These are phyloP conservation scores for Suillus paluster DNA, from an alignment of 768 basidiomycete genomes.

Conservation along the genomic window DNA sequence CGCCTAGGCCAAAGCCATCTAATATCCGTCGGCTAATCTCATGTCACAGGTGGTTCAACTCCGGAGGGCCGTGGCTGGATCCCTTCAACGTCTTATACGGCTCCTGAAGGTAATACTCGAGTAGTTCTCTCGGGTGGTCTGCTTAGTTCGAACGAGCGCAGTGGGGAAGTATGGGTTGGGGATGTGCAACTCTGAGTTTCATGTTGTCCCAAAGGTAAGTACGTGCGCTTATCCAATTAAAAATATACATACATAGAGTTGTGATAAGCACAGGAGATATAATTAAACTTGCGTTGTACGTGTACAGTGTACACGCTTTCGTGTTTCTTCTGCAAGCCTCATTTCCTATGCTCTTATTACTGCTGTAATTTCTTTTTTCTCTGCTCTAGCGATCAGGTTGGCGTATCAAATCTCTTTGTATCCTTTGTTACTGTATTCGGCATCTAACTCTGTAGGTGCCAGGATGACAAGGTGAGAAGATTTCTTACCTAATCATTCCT, in stretches of 20 bases:
- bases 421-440: too few relatives aligned
- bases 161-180: slow-evolving; percentile 46
- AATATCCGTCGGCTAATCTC: neutral
- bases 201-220: neutral
- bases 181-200: slow-evolving; percentile 28
- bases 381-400: neutral
- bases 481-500: slow-evolving; percentile 18
- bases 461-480: neutral
- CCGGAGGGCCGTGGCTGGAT: slow-evolving; percentile 52
- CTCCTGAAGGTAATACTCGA: slow-evolving; percentile 24
- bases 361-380: neutral
- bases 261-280: neutral
- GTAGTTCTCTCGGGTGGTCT: slow-evolving; percentile 47
- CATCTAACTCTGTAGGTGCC: too few relatives aligned
- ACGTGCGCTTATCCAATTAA: neutral
- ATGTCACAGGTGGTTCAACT: slow-evolving; percentile 1
- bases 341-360: neutral
- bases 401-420: too few relatives aligned
- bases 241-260: too few relatives aligned
- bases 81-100: slow-evolving; percentile 31
- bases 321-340: neutral
- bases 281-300: neutral
- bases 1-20: neutral
- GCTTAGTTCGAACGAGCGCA: slow-evolving; percentile 44
- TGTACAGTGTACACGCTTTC: too few relatives aligned